Evolutionary conservation across 306 rosid genomes (phyloP), one percentile per base, ranked within the genome.

Genomic region (Albizia julibrissin): DNA sequence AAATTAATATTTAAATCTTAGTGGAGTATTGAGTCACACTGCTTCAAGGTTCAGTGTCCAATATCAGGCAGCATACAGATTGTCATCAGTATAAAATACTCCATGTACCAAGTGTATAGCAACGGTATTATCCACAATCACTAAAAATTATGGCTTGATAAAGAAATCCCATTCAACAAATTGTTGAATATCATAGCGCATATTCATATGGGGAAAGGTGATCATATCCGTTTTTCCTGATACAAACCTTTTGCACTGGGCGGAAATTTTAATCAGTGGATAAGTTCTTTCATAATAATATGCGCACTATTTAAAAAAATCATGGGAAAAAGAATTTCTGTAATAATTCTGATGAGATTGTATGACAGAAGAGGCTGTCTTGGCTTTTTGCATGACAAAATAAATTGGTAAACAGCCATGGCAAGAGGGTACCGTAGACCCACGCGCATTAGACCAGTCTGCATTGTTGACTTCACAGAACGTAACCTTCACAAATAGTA

Each of bases 371-470:
- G 40, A 5, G 8, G 8, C 40, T 0, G 40, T 37, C 8, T 37
- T 37, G 8, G 40, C 69, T 14, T 64, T 31, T 34, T 21, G 78
- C 67, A 54, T 54, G 59, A 54, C 33, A 21, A 62, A 58, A 22
- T 8, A 58, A 37, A 8, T 1, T 64, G 40, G 40, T 62, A 31
- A 64, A 31, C 76, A 46, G 54, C 76, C 39, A 27, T 46, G 11
- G 61, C 61, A 29, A 18, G 1, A 64, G 27, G 18, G 39, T 27
- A 46, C 8, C 8, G 44, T 6, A 50, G 64, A 49, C 43, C 65
- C 47, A 74, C 72, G 27, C 34, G 44, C 40, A 69, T 82, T 31
- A 11, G 80, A 70, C 80, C 33, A 74, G 77, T 42, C 39, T 62
- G 10, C 75, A n/a, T 14, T 12, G 75, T 79, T 79, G 86, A 81